phyloP scores from a whole-genome alignment of 306 rosid genomes.

The Trifolium dubium region DNA sequence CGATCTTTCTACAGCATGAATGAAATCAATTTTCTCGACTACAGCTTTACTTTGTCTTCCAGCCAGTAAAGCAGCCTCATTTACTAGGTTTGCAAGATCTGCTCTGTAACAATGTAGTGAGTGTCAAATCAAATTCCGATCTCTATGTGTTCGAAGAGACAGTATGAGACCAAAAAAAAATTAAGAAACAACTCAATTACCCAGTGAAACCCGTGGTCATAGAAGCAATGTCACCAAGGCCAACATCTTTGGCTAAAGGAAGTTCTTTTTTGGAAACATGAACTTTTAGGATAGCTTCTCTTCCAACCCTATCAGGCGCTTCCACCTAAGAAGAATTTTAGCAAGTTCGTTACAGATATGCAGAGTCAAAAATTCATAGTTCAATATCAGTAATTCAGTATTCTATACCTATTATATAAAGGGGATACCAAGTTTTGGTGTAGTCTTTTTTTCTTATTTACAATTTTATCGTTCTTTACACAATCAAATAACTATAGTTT shows the following conservation, averaged over 20 bases:
- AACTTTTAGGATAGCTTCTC: slow-evolving; percentile 86
- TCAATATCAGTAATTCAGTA: slow-evolving; percentile 29
- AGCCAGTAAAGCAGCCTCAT: slow-evolving; percentile 95
- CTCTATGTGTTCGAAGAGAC: slow-evolving; percentile 15
- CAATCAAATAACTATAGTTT: neutral
- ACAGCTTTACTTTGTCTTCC: slow-evolving; percentile 85
- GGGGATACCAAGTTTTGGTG: neutral
- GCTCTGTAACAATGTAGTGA: slow-evolving; percentile 62
- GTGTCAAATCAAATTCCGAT: slow-evolving; percentile 24
- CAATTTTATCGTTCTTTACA: neutral
- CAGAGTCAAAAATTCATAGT: slow-evolving; percentile 12
- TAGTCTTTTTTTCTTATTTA: neutral
- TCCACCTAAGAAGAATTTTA: slow-evolving; percentile 64
- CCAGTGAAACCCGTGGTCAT: slow-evolving; percentile 99
- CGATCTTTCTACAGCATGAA: slow-evolving; percentile 93
- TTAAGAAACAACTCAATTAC: slow-evolving; percentile 42
- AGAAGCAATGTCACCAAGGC: slow-evolving; percentile 77
- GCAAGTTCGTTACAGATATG: slow-evolving; percentile 27
- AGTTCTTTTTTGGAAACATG: slow-evolving; percentile 88
- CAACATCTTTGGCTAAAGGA: slow-evolving; percentile 78
- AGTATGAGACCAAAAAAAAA: neutral
- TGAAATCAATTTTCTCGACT: slow-evolving; percentile 85
- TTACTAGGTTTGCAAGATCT: slow-evolving; percentile 96
- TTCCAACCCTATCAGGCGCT: slow-evolving; percentile 88
- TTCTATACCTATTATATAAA: neutral